Evolutionary conservation across 2,329 filamentous ascomycete species (phyloP), one percentile per base, ranked within the genome.

Genomic region (Leptographium wingfieldii): DNA sequence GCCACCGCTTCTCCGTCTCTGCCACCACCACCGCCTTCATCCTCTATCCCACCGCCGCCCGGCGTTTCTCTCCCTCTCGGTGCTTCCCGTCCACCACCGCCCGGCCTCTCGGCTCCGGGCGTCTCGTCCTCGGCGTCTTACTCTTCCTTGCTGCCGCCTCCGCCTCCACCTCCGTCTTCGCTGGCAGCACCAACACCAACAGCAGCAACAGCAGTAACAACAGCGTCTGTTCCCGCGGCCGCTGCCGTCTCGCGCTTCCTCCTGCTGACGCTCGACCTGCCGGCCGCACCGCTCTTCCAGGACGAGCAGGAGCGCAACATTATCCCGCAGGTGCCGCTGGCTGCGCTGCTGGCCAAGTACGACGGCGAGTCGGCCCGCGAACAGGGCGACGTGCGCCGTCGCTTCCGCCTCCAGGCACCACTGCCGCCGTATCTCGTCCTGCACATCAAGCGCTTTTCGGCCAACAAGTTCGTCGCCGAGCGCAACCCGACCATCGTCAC

Each of bases 401-500:
- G 94, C 40, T 96, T 96, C 74, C 85, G 92, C 19, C 80, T 99
- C 5, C 76, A 95, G 55, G 92, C 96, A 68, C 94, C 94, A 0
- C 79, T 99, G 0, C 94, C 94, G 0, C 92, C 92, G 0, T 97
- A 87, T 70, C 83, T 99, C 22, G 78, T 94, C 58, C 90, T 99
- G 75, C 92, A 99, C 76, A 86, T 97, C 76, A 97, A 97, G 76
- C 90, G 94, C 66, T 99, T 99, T 79, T 90, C 86, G 66, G 86
- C 88, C 65, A 99, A 99, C 77, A 96, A 96, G 72, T 99, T 99
- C 69, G 89, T 99, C 25, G 83, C 87, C 2, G 92, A 97, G 74
- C 88, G 94, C 57, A 99, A 99, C 72, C 94, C 92, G 1, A 99
- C 94, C 11, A 99, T 99, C 68, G 94, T 99, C 64, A 97, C 92